These are phyloP conservation scores for Fusarium protoensiforme DNA, from an alignment of 2,329 filamentous ascomycete species.

Conservation along the genomic window DNA sequence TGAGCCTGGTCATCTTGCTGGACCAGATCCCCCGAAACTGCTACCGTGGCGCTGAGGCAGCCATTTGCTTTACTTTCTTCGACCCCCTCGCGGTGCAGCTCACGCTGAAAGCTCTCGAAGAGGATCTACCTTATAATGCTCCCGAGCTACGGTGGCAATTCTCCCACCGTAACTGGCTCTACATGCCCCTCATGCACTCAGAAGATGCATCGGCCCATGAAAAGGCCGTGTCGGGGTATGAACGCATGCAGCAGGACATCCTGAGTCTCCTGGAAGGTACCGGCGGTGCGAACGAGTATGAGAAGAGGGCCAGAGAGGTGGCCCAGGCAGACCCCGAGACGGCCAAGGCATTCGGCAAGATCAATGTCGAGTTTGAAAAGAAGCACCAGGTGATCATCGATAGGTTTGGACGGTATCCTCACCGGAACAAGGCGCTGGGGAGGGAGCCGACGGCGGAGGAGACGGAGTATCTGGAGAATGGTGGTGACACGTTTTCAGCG, in stretches of 20 bases:
- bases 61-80: conserved; percentile 63
- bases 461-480: conserved; percentile 58
- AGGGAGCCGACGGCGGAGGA: conserved; percentile 62
- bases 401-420: conserved; percentile 68
- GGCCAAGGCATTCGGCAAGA: conserved; percentile 37
- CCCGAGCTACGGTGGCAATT: conserved; percentile 48
- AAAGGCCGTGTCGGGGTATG: conserved; percentile 46
- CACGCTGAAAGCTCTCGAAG: conserved; percentile 48
- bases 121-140: conserved; percentile 42
- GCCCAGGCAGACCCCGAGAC: conserved; percentile 41
- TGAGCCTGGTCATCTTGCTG: conserved; percentile 67
- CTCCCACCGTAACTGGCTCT: conserved; percentile 65
- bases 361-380: conserved; percentile 50
- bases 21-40: conserved; percentile 73
- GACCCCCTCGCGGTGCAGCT: conserved; percentile 65
- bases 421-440: conserved; percentile 64
- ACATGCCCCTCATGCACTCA: conserved; percentile 69
- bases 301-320: conserved; percentile 42
- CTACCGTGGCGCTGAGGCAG: conserved; percentile 61
- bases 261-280: conserved; percentile 44
- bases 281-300: conserved; percentile 36
- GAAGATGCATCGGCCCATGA: conserved; percentile 61
- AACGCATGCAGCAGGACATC: conserved; percentile 47
- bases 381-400: conserved; percentile 62
- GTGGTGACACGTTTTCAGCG: conserved; percentile 53